Base-by-base conservation (phyloP, 352 stramenopile genomes). In the Thalassiosira tumida region DNA sequence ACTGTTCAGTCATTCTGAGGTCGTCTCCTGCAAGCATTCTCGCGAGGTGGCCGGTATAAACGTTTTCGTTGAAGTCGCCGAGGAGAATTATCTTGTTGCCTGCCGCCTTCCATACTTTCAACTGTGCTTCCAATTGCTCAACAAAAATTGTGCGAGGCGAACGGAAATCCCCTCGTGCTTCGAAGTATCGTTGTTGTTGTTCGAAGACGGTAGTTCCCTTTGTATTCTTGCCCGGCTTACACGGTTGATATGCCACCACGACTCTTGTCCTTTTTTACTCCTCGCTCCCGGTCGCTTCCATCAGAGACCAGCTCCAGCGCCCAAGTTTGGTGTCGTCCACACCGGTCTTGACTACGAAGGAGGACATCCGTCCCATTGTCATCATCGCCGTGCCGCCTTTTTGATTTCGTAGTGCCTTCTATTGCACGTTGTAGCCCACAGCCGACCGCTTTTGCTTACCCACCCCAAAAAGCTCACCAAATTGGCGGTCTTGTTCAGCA, bases 51-150 rank as follows among this genome's bases (percentile, higher is more conserved):
- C 65, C 64, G 10, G 13, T 87, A 38, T 87, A 87, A 5, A 87
- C 41, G 33, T 82, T 35, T n/a, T 88, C 70, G 33, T 88, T 88
- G 43, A 88, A 81, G 33, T 88, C 81, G 0, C 67, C 69, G 35
- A 33, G 26, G 6, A 87, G 15, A 43, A 86, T 79, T 6, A 87
- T 80, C n/a, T 87, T 41, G 7, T 81, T 67, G 1, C 62, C 47
- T 17, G 29, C 54, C 1, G 43, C 40, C 43, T 81, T 88, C 81
- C 81, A 88, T 7, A 69, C 10, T 21, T 21, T 21, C 10, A 69
- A 24, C n/a, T 69, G 59, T 31, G 59, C 59, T 6, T 31, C n/a
- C 13, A 69, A 24, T 33, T 69, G 59, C n/a, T 69, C 59, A 69
- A 33, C 10, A 33, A 69, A 69, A 24, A 69, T 69, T 13, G 59